Evolutionary conservation across 345 rosid genomes (phyloP), one percentile per base, ranked within the genome.

Genomic region (Camelina hispida): DNA sequence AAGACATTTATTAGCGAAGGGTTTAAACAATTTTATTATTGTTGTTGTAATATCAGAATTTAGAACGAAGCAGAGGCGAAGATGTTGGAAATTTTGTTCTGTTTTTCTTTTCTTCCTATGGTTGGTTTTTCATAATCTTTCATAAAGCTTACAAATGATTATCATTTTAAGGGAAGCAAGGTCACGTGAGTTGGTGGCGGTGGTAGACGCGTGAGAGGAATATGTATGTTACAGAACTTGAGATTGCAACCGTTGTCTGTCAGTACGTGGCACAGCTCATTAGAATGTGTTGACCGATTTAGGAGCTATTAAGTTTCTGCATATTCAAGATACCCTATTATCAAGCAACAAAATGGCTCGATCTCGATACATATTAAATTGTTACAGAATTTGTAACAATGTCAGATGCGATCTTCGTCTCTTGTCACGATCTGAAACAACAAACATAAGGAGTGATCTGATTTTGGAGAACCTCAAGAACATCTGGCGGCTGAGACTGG

Each of bases 81-180:
- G 50, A 52, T 59, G 30, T 69, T 69, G 9, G 42, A 22, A 54
- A 23, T 76, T 69, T 69, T 69, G 69, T 37, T 25, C 3, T 34
- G 37, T 57, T 40, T 15, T 9, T 16, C 4, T 28, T 25, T 3
- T 25, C 3, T 28, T 28, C 20, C n/a, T 2, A 74, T 37, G 67
- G 53, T 50, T 37, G 67, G 53, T 50, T 35, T 35, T 58, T 8
- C 1, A 25, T 6, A 6, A 40, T 25, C 7, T 18, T 35, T 67
- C 15, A 67, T 35, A 2, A 20, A 37, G 46, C 9, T 16, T 16
- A 58, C 23, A 2, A 5, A 9, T 35, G 42, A 28, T 7, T 14
- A 3, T 16, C 7, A 13, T 44, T 44, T 9, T 28, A 42, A 62
- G 8, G 8, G 20, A 63, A 7, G 25, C 7, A 12, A 54, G 54